phyloP scores from a whole-genome alignment of 495 filamentous ascomycete species.

The Cudoniella acicularis region DNA sequence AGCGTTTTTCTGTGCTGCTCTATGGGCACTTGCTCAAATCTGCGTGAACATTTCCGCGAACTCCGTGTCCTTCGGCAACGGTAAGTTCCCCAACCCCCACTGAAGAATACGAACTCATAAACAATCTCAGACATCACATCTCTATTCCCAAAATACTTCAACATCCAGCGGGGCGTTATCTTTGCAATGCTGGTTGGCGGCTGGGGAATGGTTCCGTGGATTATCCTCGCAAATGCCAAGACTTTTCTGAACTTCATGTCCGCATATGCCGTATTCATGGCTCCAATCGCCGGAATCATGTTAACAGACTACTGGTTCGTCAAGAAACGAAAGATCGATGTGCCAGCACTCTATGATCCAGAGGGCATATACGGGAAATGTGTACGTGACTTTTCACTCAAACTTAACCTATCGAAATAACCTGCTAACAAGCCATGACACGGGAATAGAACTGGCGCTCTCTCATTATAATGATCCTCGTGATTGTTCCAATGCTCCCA shows the following conservation, averaged over 20 bases:
- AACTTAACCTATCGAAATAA: too few relatives aligned
- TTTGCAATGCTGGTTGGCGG: conserved; percentile 48
- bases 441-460: conserved; percentile 62
- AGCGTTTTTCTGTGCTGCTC: conserved; percentile 54
- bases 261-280: conserved; percentile 64
- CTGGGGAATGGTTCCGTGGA: conserved; percentile 61
- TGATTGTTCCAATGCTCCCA: conserved; percentile 59
- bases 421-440: background rate
- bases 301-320: conserved; percentile 66
- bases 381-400: conserved; percentile 35
- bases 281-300: conserved; percentile 65
- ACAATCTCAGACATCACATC: conserved; percentile 43
- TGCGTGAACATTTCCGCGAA: conserved; percentile 61
- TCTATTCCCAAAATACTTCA: conserved; percentile 54
- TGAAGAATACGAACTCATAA: too few relatives aligned
- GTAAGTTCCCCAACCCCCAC: too few relatives aligned
- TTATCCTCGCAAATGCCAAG: conserved; percentile 53
- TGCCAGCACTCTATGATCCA: conserved; percentile 52
- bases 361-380: conserved; percentile 51
- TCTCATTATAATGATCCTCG: conserved; percentile 56
- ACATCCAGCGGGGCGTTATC: conserved; percentile 53
- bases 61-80: conserved; percentile 52
- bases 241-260: conserved; percentile 60
- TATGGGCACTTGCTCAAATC: conserved; percentile 49
- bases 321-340: conserved; percentile 57